These are phyloP conservation scores for Tuber umbilicatum DNA, from an alignment of 495 filamentous ascomycete genomes.

Conservation along the genomic window DNA sequence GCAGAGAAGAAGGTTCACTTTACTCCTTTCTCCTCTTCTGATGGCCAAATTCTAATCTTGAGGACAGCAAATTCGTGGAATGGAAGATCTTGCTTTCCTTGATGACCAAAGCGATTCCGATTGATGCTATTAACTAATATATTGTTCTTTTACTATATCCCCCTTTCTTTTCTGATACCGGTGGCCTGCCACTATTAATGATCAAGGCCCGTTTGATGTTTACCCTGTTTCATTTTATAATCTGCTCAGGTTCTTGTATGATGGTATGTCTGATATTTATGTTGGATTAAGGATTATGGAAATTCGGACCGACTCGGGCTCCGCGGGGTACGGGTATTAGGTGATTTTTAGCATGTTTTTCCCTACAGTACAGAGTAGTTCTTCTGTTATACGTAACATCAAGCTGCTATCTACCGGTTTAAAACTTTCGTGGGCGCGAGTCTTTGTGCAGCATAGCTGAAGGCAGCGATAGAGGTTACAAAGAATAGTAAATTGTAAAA, in stretches of 20 bases:
- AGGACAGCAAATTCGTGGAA: slow-evolving; percentile 14
- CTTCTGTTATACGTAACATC: background rate
- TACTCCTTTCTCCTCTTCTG: background rate
- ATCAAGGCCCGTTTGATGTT: background rate
- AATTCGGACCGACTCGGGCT: background rate
- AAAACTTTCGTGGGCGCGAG: slow-evolving; percentile 23
- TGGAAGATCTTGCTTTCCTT: slow-evolving; percentile 34
- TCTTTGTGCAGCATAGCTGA: slow-evolving; percentile 78
- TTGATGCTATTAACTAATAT: slow-evolving; percentile 5
- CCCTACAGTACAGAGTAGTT: background rate
- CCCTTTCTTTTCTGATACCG: background rate
- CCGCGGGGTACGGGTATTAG: background rate
- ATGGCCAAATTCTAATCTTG: background rate
- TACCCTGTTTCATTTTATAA: background rate
- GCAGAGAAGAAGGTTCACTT: slow-evolving; percentile 11
- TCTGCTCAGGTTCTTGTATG: background rate
- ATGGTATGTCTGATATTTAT: background rate
- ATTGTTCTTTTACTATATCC: background rate
- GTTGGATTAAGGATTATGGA: background rate
- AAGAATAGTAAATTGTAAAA: slow-evolving; percentile 97
- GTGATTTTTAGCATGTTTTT: background rate
- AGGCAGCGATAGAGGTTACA: slow-evolving; percentile 86
- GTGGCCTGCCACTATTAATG: background rate
- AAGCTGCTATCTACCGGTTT: background rate
- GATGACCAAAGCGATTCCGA: slow-evolving; percentile 36